phyloP scores from a whole-genome alignment of 345 rosid genomes.

The Turnera subulata region DNA sequence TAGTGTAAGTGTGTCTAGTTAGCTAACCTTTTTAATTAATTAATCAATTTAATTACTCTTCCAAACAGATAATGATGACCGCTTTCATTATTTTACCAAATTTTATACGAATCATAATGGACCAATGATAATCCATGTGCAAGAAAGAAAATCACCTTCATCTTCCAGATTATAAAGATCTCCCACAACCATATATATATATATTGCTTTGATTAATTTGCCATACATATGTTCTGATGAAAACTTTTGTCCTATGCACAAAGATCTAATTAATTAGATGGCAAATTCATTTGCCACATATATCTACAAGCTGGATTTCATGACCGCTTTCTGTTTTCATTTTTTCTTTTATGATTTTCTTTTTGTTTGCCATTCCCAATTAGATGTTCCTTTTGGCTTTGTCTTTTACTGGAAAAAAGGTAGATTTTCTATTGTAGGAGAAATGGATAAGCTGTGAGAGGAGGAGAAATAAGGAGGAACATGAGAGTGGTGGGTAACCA shows the following conservation, averaged over 20 bases:
- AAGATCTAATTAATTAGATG: too few species aligned
- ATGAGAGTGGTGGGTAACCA: slow-evolving; percentile 44
- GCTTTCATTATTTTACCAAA: neutral
- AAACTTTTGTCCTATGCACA: too few species aligned
- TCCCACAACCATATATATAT: too few species aligned
- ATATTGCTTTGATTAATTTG: too few species aligned
- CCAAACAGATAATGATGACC: neutral
- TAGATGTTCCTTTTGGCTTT: slow-evolving; percentile 9
- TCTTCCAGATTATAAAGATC: too few species aligned
- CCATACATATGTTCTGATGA: too few species aligned
- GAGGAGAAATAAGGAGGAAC: slow-evolving; percentile 42
- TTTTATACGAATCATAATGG: neutral
- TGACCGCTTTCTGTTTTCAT: too few species aligned
- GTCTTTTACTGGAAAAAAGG: slow-evolving; percentile 11
- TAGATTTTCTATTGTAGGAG: slow-evolving; percentile 13
- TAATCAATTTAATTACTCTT: neutral
- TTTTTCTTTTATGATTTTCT: neutral
- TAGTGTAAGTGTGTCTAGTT: neutral
- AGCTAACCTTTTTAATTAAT: neutral
- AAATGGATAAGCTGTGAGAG: slow-evolving; percentile 60
- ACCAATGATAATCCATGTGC: too few species aligned
- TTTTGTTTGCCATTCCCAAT: neutral
- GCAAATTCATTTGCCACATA: too few species aligned
- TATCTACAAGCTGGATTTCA: too few species aligned
- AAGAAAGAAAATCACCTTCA: too few species aligned